Base-by-base conservation (phyloP, 352 stramenopile species). In the Globisporangium iwayamae region DNA sequence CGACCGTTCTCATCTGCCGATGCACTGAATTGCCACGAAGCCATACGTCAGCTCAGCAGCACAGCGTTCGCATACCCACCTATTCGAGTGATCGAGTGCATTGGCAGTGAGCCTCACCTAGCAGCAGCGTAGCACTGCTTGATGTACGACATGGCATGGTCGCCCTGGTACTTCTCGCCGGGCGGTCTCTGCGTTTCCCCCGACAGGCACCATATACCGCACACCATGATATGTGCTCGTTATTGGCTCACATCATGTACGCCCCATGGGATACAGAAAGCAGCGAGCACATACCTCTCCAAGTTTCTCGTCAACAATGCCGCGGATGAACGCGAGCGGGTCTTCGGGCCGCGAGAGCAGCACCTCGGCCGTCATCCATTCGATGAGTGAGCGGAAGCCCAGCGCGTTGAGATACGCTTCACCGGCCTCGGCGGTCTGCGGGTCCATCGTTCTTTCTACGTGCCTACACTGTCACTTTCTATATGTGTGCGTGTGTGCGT, bases 281-380 rank as follows among this genome's bases (percentile, higher is more conserved):
- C 22, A 55, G 9, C 18, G 11, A 20, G 50, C 9, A 16, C 30
- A 5, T 62, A 94, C 86, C 76, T 92, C 81, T 30, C 60, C 72
- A 22, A 97, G 72, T 63, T 96, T 96, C 54, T 96, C 82, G 47
- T 94, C 82, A 16, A 94, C 64, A 45, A 96, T 74, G 13, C 81
- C 73, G 25, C 82, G 78, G 25, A 96, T 78, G 60, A 96, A 96
- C 10, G 68, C 73, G n/a, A 97, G 65, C 18, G 90, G 90, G 63
- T 97, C 90, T 20, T 96, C 84, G 0, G 90, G 88, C 48, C 88
- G 77, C 18, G 85, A 87, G 34, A 96, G 61, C 56, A 97, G 75
- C 32, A 85, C 77, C 57, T 97, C 90, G 1, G 90, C 90, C 30
- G 89, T 97, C 69, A 97, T 70, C 85, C 87, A 97, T 72, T 97